Conservation (phyloP, 176 grass and related monocot species). For the Eremochloa ophiuroides region DNA sequence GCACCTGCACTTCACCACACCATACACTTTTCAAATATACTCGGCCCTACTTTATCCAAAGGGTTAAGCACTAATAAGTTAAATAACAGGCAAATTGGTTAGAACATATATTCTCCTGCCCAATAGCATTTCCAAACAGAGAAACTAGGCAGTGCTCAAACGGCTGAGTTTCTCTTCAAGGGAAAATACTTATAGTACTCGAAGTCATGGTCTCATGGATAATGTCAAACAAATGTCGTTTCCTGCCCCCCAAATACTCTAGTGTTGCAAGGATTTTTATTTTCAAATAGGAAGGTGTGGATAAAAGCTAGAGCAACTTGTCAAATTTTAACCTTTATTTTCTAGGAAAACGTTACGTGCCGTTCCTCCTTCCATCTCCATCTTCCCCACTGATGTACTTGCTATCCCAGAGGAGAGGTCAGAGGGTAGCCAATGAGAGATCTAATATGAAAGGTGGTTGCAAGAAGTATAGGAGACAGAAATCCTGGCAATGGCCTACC, state of each 20-base stretch:
- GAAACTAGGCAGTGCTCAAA: neutral
- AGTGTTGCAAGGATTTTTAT: neutral
- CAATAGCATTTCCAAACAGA: conserved; percentile 23
- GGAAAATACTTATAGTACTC: conserved; percentile 25
- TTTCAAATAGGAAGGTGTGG: neutral
- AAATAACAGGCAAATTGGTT: conserved; percentile 33
- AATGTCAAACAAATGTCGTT: conserved; percentile 36
- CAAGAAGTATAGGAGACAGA: conserved; percentile 34
- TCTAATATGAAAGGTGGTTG: conserved; percentile 55
- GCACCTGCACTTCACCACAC: conserved; percentile 31
- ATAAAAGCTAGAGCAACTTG: neutral
- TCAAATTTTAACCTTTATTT: neutral
- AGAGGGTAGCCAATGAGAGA: conserved; percentile 48
- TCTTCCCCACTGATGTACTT: conserved; percentile 60
- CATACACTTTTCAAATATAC: conserved; percentile 26
- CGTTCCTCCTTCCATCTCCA: neutral
- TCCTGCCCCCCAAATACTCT: neutral
- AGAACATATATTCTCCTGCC: conserved; percentile 27
- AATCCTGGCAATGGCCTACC: conserved; percentile 43
- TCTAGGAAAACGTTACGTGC: neutral
- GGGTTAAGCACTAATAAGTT: conserved; percentile 36
- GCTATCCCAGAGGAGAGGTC: conserved; percentile 41
- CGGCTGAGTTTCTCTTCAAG: neutral
- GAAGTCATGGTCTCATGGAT: conserved; percentile 10
- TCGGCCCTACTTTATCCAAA: conserved; percentile 44